A percentile compares a stretch with the other conserved stretches of the same genome.
These are phyloP conservation scores for Colletotrichum melonis DNA, from an alignment of 2,329 filamentous ascomycete genomes.

Conservation along the genomic window DNA sequence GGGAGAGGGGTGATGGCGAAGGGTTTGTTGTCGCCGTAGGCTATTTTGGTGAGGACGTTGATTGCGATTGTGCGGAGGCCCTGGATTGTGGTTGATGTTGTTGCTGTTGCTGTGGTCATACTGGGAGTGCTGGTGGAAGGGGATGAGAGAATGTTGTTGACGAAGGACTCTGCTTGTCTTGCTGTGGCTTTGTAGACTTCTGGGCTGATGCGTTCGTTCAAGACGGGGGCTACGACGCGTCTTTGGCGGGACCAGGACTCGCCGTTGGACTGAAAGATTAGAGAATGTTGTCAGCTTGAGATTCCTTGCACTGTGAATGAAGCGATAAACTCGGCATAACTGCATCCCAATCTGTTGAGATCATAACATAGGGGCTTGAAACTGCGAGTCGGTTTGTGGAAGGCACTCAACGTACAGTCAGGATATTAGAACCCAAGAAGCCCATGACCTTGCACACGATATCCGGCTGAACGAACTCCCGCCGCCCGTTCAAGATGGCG, in stretches of 20 bases:
- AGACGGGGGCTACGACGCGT: conserved; percentile 47
- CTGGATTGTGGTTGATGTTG: conserved; percentile 41
- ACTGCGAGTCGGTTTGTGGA: no score
- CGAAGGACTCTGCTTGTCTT: conserved; percentile 45
- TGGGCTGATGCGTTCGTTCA: conserved; percentile 49
- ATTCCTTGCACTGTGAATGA: no score
- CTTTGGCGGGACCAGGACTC: conserved; percentile 46
- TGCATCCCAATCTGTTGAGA: no score
- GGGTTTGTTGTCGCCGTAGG: conserved; percentile 44
- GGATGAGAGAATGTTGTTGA: conserved; percentile 40
- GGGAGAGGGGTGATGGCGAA: conserved; percentile 42
- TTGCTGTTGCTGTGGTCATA: conserved; percentile 37
- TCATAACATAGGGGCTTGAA: no score
- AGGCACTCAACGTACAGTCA: conserved; percentile 39
- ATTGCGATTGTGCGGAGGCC: conserved; percentile 48
- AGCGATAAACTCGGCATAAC: no score
- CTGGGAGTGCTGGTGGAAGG: background rate
- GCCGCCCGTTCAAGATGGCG: conserved; percentile 45
- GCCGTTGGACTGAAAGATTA: conserved; percentile 38
- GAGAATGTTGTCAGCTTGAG: background rate
- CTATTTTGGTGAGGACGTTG: conserved; percentile 49
- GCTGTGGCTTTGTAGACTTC: conserved; percentile 48
- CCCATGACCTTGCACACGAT: conserved; percentile 43
- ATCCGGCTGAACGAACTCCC: conserved; percentile 47
- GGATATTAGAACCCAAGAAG: conserved; percentile 48